Conservation (phyloP, 257 asterid species). For the Nicotiana attenuata region DNA sequence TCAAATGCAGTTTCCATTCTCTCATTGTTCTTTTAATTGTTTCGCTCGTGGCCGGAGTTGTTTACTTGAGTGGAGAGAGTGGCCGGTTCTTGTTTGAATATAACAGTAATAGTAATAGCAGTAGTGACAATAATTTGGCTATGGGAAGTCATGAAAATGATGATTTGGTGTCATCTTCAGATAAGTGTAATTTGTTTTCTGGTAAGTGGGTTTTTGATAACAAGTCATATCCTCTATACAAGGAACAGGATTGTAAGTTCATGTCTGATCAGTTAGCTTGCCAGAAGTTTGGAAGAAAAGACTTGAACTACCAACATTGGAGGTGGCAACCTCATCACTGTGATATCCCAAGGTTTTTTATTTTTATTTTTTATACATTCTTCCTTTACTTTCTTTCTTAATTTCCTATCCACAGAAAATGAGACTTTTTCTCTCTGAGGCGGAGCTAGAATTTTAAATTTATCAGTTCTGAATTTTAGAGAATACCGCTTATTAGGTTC, state of each 20-base stretch:
- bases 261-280: constrained; percentile 51
- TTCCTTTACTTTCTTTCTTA: not conserved
- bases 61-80: constrained; percentile 56
- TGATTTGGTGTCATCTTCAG: not conserved
- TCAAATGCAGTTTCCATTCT: constrained; percentile 55
- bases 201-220: constrained; percentile 68
- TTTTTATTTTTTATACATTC: not conserved
- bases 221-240: constrained; percentile 43
- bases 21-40: constrained; percentile 46
- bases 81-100: constrained; percentile 27
- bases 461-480: too few species aligned
- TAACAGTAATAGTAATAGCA: not conserved
- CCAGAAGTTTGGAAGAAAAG: constrained; percentile 53
- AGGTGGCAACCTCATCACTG: constrained; percentile 75
- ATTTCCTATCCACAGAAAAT: not conserved
- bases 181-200: constrained; percentile 34
- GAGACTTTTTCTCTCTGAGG: not conserved
- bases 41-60: constrained; percentile 46
- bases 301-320: constrained; percentile 51
- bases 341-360: constrained; percentile 56
- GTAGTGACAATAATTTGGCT: not conserved
- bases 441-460: too few species aligned
- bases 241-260: constrained; percentile 47
- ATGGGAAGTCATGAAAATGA: not conserved
- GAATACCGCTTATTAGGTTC: too few species aligned